Base-by-base conservation (phyloP, 2,329 filamentous ascomycete genomes). In the Diaporthe eres region DNA sequence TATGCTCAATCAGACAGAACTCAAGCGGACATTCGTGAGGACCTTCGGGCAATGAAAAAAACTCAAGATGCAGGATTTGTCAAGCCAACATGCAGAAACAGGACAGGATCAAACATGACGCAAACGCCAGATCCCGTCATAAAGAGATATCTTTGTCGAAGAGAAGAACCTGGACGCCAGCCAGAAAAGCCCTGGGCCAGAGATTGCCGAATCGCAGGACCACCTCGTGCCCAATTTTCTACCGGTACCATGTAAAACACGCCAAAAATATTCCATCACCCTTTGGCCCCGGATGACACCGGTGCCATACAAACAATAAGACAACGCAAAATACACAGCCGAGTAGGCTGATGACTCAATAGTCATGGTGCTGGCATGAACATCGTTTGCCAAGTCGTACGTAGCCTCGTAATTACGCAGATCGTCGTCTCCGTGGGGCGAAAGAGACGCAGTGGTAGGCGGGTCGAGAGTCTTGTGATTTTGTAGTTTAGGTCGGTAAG, bases 1-100 rank as follows among this genome's bases (percentile, higher is more conserved):
- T 77, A 63, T 74, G 60, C 71, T 65, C 65, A 55, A 55, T 37
- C 65, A 22, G 49, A 55, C n/a, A 42, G 25, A 42, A 42, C 17
- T 42, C 49, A 70, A 39, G 49, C 65, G 55, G n/a, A 70, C 65
- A 31, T 55, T 70, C n/a, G 49, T 42, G 34, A 55, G 34, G 37
- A 55, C 72, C 78, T 77, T 77, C 71, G 76, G 79, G 51, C 78
- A 78, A 76, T 79, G 76, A 77, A 72, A 72, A 72, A 78, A 80
- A 77, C 79, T 71, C 78, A 68, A 60, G 37, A 57, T 57, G 44
- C 53, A 58, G 22, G 53, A 65, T 39, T 53, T 44, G 63, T 72
- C 68, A 51, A 58, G 61, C 63, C 70, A 51, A 71, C 70, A 77
- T 75, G 75, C 75, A 58, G 61, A 58, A 77, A 42, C 51, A 44